phyloP scores from a whole-genome alignment of 2,329 filamentous ascomycete species.

The Colletotrichum melonis region DNA sequence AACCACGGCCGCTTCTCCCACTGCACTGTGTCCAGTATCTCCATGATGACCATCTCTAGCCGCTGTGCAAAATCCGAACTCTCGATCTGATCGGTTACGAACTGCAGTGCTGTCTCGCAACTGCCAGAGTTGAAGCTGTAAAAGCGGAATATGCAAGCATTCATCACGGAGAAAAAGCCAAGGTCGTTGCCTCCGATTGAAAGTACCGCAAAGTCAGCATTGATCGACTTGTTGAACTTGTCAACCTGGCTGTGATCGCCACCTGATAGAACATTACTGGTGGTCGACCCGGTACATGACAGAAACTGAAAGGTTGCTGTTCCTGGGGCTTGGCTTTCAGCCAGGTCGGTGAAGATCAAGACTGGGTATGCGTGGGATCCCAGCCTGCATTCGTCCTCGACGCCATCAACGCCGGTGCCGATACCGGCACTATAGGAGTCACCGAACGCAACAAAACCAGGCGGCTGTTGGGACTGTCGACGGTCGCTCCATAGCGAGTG shows the following conservation, averaged over 20 bases:
- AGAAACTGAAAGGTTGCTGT: slow-evolving; percentile 54
- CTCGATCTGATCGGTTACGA: slow-evolving; percentile 47
- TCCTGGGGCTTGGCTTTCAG: slow-evolving; percentile 39
- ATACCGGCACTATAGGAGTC: slow-evolving; percentile 62
- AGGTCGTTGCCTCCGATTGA: slow-evolving; percentile 62
- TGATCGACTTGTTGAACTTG: slow-evolving; percentile 49
- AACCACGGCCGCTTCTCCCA: slow-evolving; percentile 59
- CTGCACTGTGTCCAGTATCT: slow-evolving; percentile 54
- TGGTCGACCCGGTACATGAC: slow-evolving; percentile 59
- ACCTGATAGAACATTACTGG: slow-evolving; percentile 51
- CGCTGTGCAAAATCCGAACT: slow-evolving; percentile 52
- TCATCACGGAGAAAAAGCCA: slow-evolving; percentile 62
- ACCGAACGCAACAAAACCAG: slow-evolving; percentile 53
- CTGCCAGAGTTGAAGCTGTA: slow-evolving; percentile 60
- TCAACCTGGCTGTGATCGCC: slow-evolving; percentile 54
- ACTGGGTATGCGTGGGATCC: slow-evolving; percentile 54
- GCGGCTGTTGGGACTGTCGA: not conserved
- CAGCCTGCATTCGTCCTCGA: slow-evolving; percentile 54
- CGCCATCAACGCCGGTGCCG: slow-evolving; percentile 54
- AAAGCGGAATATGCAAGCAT: slow-evolving; percentile 62
- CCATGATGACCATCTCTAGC: slow-evolving; percentile 51
- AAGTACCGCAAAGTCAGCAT: slow-evolving; percentile 55
- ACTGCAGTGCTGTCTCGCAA: slow-evolving; percentile 52
- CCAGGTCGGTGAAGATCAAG: slow-evolving; percentile 53
- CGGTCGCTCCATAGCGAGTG: not conserved